Base-by-base conservation (phyloP, 2,329 filamentous ascomycete species). In the Diplocarpon rosae region DNA sequence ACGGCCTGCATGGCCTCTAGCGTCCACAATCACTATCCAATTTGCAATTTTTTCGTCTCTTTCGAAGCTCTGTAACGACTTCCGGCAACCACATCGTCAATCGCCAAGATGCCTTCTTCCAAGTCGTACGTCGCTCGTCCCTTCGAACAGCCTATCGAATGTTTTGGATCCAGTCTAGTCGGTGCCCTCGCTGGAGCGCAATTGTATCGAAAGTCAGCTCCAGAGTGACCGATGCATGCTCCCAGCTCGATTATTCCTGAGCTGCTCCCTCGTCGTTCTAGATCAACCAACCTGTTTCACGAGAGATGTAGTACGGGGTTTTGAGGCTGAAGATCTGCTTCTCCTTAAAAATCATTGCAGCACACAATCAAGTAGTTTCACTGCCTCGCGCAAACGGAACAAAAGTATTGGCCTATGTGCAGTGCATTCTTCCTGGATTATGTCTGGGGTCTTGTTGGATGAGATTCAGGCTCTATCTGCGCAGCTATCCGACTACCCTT, bases 221-320 rank as follows among this genome's bases (percentile, higher is more conserved):
- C 39, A 51, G 55, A 57, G 55, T 55, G 75, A 65, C 68, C 66
- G 67, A 66, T 65, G 58, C 58, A 44, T 57, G 56, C 70, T 70
- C 73, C 79, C 81, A 87, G 83, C 83, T 88, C 83, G 83, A 88
- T 84, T 66, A 69, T 73, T 86, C 83, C 73, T 65, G 65, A 59
- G 61, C 68, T 62, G 69, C 73, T 75, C 76, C 76, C 76, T 80
- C 69, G 63, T 64, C 65, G 56, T 61, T 62, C 54, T 62, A 71
- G 62, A 66, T 65, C 62, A 61, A 54, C 63, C 66, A 64, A 65
- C 64, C 67, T 74, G 70, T 59, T 59, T 62, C 62, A 62, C 65
- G 70, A 77, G 76, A 80, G 75, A 77, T 63, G 71, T 66, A 65
- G 69, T 65, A 63, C 66, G 73, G 79, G 84, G 82, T 81, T 69